Evolutionary conservation across 2,329 filamentous ascomycete species (phyloP), one percentile per base, ranked within the genome.

Genomic region (Dactylellina leptospora): DNA sequence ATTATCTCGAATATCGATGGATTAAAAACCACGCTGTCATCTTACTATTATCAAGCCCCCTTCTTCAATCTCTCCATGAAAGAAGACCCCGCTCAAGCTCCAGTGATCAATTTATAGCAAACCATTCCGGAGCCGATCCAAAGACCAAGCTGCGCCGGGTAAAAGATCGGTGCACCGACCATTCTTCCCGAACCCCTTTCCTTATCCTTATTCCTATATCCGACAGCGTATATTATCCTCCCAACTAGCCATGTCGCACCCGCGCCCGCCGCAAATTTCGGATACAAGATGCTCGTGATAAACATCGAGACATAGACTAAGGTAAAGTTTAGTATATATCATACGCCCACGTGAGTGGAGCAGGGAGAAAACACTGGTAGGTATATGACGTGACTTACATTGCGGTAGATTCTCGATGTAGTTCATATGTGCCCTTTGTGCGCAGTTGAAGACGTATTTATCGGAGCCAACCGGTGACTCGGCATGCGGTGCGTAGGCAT

Each of bases 361-460:
- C 2, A 36, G 33, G 16, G 13, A 10, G 47, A n/a, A 5, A 25
- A 44, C 64, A 44, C n/a, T n/a, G 28, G 28, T 33, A 33, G 28
- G 28, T 33, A 33, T 33, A 6, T 33, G 28, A 11, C 28, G 5
- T 38, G 33, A n/a, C 33, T 38, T 64, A 72, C 68, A 54, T 16
- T 72, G 54, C 23, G 83, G 80, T 33, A 85, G 81, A 79, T 86
- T 87, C 81, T 90, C 88, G 74, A 82, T 82, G 80, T 83, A 89
- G 82, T 89, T 88, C 75, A 81, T 80, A 78, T 90, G 87, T 8
- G 86, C 83, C 50, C 85, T 84, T 77, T 88, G 86, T 56, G 85
- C 85, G 81, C 86, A 88, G 82, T 90, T 90, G 81, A 89, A 89
- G 58, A 78, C 77, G 78, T 80, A 84, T 44, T 83, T 86, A 51